These are phyloP conservation scores for Fusarium euwallaceae DNA, from an alignment of 2,329 filamentous ascomycete genomes.

Conservation along the genomic window DNA sequence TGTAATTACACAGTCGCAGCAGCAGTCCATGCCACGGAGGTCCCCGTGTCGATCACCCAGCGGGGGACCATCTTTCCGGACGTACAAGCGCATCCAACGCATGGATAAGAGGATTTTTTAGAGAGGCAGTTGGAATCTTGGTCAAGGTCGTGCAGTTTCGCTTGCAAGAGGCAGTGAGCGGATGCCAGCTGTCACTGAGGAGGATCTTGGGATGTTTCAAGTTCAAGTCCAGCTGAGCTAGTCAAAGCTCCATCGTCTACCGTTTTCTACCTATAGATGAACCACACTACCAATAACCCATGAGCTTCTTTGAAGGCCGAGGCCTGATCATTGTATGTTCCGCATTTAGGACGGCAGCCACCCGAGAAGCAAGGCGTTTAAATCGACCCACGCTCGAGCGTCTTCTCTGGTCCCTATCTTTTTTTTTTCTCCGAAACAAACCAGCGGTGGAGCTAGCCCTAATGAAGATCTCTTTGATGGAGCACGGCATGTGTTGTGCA, in stretches of 20 bases:
- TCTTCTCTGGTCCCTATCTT: background rate
- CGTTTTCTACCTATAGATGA: background rate
- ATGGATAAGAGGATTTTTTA: background rate
- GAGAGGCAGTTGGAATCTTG: background rate
- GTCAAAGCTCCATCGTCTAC: background rate
- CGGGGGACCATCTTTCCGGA: conserved; percentile 10
- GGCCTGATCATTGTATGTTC: conserved; percentile 18
- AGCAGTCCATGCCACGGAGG: conserved; percentile 23
- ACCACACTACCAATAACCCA: background rate
- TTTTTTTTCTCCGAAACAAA: conserved; percentile 32
- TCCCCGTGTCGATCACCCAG: conserved; percentile 29
- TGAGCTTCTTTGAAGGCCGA: conserved; percentile 9
- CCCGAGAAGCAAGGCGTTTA: conserved; percentile 11
- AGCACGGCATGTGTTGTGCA: conserved; percentile 5
- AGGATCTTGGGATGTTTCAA: conserved; percentile 23
- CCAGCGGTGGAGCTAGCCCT: conserved; percentile 13
- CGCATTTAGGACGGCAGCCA: conserved; percentile 23
- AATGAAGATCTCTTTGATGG: conserved; percentile 1
- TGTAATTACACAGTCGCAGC: conserved; percentile 17
- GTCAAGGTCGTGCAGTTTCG: conserved; percentile 24
- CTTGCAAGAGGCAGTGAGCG: conserved; percentile 17
- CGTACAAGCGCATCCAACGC: conserved; percentile 12
- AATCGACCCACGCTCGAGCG: background rate
- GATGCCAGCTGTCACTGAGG: background rate
- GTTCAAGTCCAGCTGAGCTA: background rate